Evolutionary conservation across 345 rosid species (phyloP).

Genomic region (Ceriops zippeliana): DNA sequence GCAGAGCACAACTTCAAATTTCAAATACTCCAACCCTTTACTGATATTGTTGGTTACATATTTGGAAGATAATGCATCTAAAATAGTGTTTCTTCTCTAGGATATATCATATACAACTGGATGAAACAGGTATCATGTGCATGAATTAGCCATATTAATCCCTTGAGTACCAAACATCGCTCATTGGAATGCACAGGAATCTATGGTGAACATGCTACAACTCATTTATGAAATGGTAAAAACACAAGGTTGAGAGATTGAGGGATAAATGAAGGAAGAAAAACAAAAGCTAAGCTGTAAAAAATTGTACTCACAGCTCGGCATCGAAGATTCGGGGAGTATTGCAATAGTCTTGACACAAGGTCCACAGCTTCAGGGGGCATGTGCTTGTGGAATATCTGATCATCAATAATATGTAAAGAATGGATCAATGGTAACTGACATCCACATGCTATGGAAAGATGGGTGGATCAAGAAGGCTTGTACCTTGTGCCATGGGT

Average conservation of each 20-base stretch:
- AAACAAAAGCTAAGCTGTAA: background rate
- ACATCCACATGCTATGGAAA: conserved; percentile 4
- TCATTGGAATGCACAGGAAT: too few species aligned
- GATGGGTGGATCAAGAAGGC: background rate
- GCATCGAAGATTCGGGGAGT: conserved; percentile 93
- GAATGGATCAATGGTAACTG: background rate
- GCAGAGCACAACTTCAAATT: background rate
- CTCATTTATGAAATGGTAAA: background rate
- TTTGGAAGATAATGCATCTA: too few species aligned
- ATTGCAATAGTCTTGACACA: conserved; percentile 85
- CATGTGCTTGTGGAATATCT: conserved; percentile 95
- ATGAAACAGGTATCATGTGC: too few species aligned
- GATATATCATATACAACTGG: too few species aligned
- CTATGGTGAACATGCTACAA: background rate
- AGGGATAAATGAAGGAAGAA: too few species aligned
- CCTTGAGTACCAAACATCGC: too few species aligned
- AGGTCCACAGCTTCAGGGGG: conserved; percentile 98
- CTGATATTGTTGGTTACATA: too few species aligned
- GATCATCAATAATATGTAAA: conserved; percentile 16
- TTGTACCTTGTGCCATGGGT: conserved; percentile 98
- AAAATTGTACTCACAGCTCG: conserved; percentile 62
- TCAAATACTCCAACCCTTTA: too few species aligned
- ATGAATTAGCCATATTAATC: too few species aligned
- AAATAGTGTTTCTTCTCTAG: too few species aligned
- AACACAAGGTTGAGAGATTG: too few species aligned